These are phyloP conservation scores for Saccharomycopsis oosterbeekiorum DNA, from an alignment of 805 yeast genomes.

Conservation along the genomic window DNA sequence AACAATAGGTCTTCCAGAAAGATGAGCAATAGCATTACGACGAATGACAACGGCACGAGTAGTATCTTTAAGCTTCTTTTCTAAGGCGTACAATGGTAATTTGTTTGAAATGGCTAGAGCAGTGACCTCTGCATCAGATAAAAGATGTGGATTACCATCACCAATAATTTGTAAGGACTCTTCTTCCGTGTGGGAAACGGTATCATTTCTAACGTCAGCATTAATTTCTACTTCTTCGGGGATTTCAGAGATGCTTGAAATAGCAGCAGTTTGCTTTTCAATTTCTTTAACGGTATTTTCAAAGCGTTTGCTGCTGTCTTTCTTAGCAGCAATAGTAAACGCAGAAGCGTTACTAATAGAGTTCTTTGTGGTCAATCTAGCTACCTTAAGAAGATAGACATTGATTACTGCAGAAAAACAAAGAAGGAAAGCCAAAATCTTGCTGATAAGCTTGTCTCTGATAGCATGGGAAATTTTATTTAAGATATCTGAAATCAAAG, in stretches of 20 bases:
- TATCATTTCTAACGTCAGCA: constrained; percentile 29
- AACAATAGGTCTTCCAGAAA: constrained; percentile 75
- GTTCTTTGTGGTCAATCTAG: constrained; percentile 42
- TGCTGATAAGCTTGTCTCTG: constrained; percentile 71
- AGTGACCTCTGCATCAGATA: constrained; percentile 66
- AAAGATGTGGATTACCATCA: constrained; percentile 57
- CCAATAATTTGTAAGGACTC: constrained; percentile 54
- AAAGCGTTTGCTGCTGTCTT: background rate
- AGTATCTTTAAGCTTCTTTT: constrained; percentile 80
- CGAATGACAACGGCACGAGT: constrained; percentile 91
- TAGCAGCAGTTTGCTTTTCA: constrained; percentile 22
- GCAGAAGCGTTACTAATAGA: constrained; percentile 23
- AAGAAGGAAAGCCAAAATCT: constrained; percentile 61
- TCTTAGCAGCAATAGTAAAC: background rate
- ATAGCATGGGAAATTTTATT: constrained; percentile 57
- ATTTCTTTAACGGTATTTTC: constrained; percentile 23
- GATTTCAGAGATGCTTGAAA: constrained; percentile 16
- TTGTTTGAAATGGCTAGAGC: constrained; percentile 63
- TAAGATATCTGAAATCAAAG: constrained; percentile 39
- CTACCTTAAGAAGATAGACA: constrained; percentile 75
- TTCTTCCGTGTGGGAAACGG: constrained; percentile 42
- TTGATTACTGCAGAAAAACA: constrained; percentile 72
- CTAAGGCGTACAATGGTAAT: constrained; percentile 87
- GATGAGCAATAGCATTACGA: constrained; percentile 79
- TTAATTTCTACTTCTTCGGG: constrained; percentile 16